Base-by-base conservation (phyloP, 495 filamentous ascomycete genomes). In the Aspergillus incahuasiensis region DNA sequence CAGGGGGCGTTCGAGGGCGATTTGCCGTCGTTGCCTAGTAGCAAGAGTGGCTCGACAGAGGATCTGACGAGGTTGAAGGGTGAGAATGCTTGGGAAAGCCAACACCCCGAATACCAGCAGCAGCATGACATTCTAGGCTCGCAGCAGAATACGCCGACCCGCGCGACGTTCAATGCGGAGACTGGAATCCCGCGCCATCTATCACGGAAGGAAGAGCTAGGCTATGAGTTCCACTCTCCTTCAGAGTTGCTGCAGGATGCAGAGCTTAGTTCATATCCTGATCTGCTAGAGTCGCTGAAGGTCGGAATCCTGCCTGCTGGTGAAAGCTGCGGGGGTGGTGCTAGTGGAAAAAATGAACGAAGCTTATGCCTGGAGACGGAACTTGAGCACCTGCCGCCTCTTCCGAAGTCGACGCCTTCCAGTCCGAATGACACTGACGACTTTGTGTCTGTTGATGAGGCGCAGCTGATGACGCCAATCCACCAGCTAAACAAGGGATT, bases 1-100 rank as follows among this genome's bases (percentile, higher is more conserved):
- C 32, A 35, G 13, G 44, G 60, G 7, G 64, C 69, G 38, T 30
- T 51, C 6, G 72, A 72, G 16, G 78, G 72, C 16, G 77, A 78
- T 41, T 63, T 79, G 18, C 78, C 77, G 45, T 78, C 79, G 3
- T 66, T 81, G 13, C 78, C 78, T 46, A 78, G 77, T 9, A 81
- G 77, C 63, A 74, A 74, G 18, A 68, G 63, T 24, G 69, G 71
- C 0, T 80, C 77, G 3, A 55, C 74, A 1, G 77, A 80, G 49
- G 68, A 80, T 41, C 63, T 78, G 0, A 66, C 62, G 9, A 54
- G 56, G 7, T 56, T 70, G 0, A 52, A 62, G 4, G 66, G 74
- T 38, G 63, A 74, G 15, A 63, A 54, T 18, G 65, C 59, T 52
- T 73, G 71, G 73, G 73, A 73, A 42, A 66, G 54, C 0, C 60